Percentiles rank a stretch among this genome's conserved stretches.
phyloP scores from a whole-genome alignment of 768 basidiomycete species.

The Lentinus tigrinus region DNA sequence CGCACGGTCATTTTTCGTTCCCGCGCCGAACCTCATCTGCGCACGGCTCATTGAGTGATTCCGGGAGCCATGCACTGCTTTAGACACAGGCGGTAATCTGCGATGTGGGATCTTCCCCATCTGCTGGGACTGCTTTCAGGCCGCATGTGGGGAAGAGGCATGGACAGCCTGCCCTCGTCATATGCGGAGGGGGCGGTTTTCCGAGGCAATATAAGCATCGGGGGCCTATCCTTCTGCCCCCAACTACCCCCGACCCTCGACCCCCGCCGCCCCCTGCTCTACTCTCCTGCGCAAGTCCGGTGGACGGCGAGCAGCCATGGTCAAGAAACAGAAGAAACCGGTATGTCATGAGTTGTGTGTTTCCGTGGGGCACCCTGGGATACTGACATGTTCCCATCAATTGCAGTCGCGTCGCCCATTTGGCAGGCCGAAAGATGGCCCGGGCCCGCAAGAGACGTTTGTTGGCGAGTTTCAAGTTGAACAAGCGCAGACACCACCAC shows the following conservation, averaged over 20 bases:
- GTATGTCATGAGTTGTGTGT: background rate
- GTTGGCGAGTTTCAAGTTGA: conserved; percentile 5
- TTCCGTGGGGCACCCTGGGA: background rate
- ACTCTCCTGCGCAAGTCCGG: background rate
- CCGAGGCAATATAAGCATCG: conserved; percentile 2
- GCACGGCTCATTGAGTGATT: background rate
- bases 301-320: background rate
- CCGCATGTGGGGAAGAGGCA: conserved; percentile 4
- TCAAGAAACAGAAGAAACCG: conserved; percentile 9
- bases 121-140: background rate
- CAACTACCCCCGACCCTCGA: background rate
- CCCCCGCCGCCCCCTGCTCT: background rate
- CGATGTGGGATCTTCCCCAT: conserved; percentile 2
- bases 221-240: background rate
- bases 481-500: background rate
- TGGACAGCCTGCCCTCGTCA: conserved; percentile 1
- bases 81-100: conserved; percentile 8
- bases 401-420: conserved; percentile 13
- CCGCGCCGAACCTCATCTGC: background rate
- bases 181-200: background rate
- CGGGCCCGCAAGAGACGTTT: conserved; percentile 12
- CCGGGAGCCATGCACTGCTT: conserved; percentile 5
- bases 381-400: background rate
- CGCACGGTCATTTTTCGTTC: conserved; percentile 1
- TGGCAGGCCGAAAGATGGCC: conserved; percentile 5